A percentile compares a stretch with the other conserved stretches of the same genome.
phyloP scores from a whole-genome alignment of 1,139 yeast genomes.

The Saccharomyces uvarum region DNA sequence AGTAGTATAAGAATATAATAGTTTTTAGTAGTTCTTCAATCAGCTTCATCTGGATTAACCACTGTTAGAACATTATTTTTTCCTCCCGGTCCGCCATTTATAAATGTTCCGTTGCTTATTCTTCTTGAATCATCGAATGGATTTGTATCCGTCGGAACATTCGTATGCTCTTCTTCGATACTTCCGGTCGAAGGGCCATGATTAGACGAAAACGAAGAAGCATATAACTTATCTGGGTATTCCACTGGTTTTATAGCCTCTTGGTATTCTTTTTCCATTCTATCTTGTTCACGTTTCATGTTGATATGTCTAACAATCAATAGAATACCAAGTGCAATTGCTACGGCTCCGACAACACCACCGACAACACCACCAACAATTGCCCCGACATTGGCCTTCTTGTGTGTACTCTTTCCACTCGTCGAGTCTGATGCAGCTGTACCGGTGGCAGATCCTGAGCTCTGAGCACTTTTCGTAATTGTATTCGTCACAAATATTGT shows the following conservation, averaged over 20 bases:
- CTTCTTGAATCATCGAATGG: constrained; percentile 32
- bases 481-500: constrained; percentile 26
- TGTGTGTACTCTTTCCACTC: constrained; percentile 5
- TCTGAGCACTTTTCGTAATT: constrained; percentile 21
- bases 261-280: constrained; percentile 34
- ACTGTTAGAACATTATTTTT: constrained; percentile 26
- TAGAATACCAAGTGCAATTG: constrained; percentile 17
- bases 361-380: constrained; percentile 34
- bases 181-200: constrained; percentile 5
- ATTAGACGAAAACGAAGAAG: constrained; percentile 12
- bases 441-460: constrained; percentile 7
- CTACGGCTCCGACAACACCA: constrained; percentile 30
- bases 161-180: constrained; percentile 5
- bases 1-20: neutral
- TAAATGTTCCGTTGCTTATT: constrained; percentile 27
- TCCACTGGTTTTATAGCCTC: constrained; percentile 34
- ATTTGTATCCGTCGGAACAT: constrained; percentile 11
- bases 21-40: neutral
- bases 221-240: constrained; percentile 10
- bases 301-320: constrained; percentile 26
- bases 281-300: constrained; percentile 30
- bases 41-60: constrained; percentile 30
- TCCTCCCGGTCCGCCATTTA: constrained; percentile 12
- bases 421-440: constrained; percentile 7
- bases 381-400: constrained; percentile 28